These are phyloP conservation scores for Daldinia vernicosa DNA, from an alignment of 495 filamentous ascomycete genomes.

Conservation along the genomic window DNA sequence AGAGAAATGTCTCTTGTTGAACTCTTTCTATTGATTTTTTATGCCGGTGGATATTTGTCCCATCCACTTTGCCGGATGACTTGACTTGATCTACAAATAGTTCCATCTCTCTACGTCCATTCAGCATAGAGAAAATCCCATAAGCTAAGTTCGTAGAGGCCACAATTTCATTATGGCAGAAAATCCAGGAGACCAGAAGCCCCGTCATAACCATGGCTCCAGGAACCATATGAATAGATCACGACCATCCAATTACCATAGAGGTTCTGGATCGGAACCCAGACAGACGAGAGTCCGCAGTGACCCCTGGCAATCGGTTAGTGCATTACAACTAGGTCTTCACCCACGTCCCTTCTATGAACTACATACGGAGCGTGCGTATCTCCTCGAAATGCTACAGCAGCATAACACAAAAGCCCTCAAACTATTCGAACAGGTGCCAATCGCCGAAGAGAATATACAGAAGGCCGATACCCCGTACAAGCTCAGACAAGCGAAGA, in stretches of 20 bases:
- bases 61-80: neutral
- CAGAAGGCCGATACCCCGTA: neutral
- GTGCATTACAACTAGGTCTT: slow-evolving; percentile 31
- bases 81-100: slow-evolving; percentile 15
- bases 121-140: neutral
- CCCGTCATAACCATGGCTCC: neutral
- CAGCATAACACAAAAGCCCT: slow-evolving; percentile 46
- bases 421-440: slow-evolving; percentile 45
- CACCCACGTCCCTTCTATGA: slow-evolving; percentile 48
- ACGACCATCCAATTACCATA: neutral
- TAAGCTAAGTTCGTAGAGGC: neutral
- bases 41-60: slow-evolving; percentile 4
- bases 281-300: slow-evolving; percentile 7
- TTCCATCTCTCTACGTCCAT: neutral
- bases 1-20: slow-evolving; percentile 6
- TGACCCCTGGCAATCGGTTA: slow-evolving; percentile 29
- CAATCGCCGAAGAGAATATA: slow-evolving; percentile 41
- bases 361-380: slow-evolving; percentile 51
- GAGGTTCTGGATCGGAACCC: neutral
- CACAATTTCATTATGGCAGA: slow-evolving; percentile 6
- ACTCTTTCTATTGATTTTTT: neutral
- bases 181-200: neutral
- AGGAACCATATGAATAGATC: neutral
- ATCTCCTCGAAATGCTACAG: slow-evolving; percentile 52
- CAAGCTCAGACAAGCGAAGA: slow-evolving; percentile 22